Base-by-base conservation (phyloP, 352 stramenopile genomes). In the Globisporangium iwayamae region DNA sequence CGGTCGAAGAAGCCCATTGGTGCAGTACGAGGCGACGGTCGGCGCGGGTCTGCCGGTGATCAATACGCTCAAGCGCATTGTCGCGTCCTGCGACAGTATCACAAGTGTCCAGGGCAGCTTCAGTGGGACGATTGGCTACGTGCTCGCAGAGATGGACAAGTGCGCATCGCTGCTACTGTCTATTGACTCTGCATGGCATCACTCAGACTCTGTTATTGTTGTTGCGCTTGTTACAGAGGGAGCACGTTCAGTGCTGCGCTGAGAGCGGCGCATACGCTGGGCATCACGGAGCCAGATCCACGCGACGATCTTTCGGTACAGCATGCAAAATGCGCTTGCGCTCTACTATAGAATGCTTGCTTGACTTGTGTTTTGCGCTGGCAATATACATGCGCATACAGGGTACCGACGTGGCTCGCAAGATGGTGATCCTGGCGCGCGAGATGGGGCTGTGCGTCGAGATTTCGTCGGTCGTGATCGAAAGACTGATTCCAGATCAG, bases 221-320 rank as follows among this genome's bases (percentile, higher is more conserved):
- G 14, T 46, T n/a, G 39, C 39, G 14, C 38, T 45, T 60, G 20
- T 25, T 25, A 70, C 14, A 77, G 67, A 22, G 78, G 73, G 11
- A 73, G 64, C 11, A 76, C 78, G 53, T 82, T 85, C 63, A 86
- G 71, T 25, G 60, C 73, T 10, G 81, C 74, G 13, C 66, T 93
- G 9, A 53, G 66, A 3, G 62, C 75, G 56, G 81, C 77, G 1
- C 85, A 87, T 36, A 52, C 62, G 20, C 59, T 75, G 28, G 81
- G 81, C 20, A 90, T 90, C 62, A 90, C 82, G 0, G 83, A 93
- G 61, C 74, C 83, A 10, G 83, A 93, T 55, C 83, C 81, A 7
- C 72, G 83, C 5, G 76, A 90, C 54, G 83, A 93, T 66, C 66
- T 93, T 10, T 78, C 60, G 50, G 72, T 76, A 46, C 3, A 10